Percentiles rank a stretch among this genome's conserved stretches.
Conservation (phyloP, 345 rosid genomes). For the Rhodomyrtus tomentosa region DNA sequence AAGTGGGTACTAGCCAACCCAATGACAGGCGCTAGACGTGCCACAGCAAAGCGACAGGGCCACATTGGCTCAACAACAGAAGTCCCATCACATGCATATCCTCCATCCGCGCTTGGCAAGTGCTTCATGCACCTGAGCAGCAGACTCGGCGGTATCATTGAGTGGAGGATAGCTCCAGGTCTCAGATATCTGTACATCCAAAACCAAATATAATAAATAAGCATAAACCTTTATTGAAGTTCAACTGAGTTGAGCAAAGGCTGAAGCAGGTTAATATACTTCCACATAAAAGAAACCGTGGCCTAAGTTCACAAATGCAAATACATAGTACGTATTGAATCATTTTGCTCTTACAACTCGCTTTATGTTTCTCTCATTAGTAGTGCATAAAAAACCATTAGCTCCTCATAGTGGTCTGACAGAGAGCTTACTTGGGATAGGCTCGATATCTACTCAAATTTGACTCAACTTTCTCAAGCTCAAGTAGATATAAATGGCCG, state of each 20-base stretch:
- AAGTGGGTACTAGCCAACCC: neutral
- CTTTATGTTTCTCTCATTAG: neutral
- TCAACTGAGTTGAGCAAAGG: neutral
- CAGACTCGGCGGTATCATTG: constrained; percentile 71
- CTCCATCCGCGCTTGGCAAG: constrained; percentile 64
- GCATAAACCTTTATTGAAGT: neutral
- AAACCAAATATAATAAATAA: neutral
- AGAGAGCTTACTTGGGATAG: neutral
- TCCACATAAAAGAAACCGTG: neutral
- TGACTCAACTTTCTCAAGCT: neutral
- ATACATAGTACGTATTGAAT: neutral
- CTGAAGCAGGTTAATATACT: neutral
- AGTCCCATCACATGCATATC: constrained; percentile 6
- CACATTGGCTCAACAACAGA: neutral
- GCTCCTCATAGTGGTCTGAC: neutral
- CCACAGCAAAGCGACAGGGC: neutral
- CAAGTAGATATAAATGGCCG: neutral
- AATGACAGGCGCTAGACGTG: neutral
- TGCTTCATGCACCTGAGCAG: constrained; percentile 47
- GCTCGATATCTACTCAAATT: neutral
- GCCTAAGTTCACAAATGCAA: neutral
- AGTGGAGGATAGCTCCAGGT: constrained; percentile 82
- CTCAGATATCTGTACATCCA: constrained; percentile 44
- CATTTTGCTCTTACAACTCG: neutral
- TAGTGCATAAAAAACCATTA: neutral